Conservation (phyloP, 345 rosid genomes). For the Excoecaria cochinchinensis region DNA sequence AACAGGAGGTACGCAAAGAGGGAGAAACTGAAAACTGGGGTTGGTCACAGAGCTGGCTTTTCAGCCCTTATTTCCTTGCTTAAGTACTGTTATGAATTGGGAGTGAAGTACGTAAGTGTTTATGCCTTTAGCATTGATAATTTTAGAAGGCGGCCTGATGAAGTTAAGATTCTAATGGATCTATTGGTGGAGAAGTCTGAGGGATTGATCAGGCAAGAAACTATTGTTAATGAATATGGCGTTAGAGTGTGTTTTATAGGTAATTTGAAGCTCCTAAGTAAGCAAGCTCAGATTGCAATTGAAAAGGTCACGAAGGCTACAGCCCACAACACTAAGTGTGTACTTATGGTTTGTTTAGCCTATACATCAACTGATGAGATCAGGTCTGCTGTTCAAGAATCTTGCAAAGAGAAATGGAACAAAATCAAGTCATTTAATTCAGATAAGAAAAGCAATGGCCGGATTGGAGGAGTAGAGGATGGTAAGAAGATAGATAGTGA, state of each 20-base stretch:
- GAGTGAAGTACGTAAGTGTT: slow-evolving; percentile 53
- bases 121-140: slow-evolving; percentile 80
- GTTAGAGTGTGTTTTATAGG: slow-evolving; percentile 48
- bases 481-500: neutral
- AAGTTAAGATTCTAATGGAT: slow-evolving; percentile 65
- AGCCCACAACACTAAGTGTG: slow-evolving; percentile 32
- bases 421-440: slow-evolving; percentile 6
- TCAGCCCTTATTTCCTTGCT: slow-evolving; percentile 50
- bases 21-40: slow-evolving; percentile 36
- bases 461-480: slow-evolving; percentile 7
- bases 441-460: slow-evolving; percentile 6
- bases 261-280: slow-evolving; percentile 46
- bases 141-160: slow-evolving; percentile 61
- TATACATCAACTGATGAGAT: slow-evolving; percentile 65
- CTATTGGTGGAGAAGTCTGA: slow-evolving; percentile 69
- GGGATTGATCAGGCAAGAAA: slow-evolving; percentile 50
- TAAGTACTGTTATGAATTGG: slow-evolving; percentile 67
- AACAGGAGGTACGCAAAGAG: slow-evolving; percentile 49
- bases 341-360: slow-evolving; percentile 55
- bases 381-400: slow-evolving; percentile 59
- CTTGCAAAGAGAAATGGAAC: slow-evolving; percentile 42
- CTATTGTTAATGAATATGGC: slow-evolving; percentile 51
- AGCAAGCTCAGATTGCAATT: slow-evolving; percentile 43
- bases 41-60: slow-evolving; percentile 61
- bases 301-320: slow-evolving; percentile 62